phyloP scores from a whole-genome alignment of 768 basidiomycete genomes.

The Kwoniella dendrophila region DNA sequence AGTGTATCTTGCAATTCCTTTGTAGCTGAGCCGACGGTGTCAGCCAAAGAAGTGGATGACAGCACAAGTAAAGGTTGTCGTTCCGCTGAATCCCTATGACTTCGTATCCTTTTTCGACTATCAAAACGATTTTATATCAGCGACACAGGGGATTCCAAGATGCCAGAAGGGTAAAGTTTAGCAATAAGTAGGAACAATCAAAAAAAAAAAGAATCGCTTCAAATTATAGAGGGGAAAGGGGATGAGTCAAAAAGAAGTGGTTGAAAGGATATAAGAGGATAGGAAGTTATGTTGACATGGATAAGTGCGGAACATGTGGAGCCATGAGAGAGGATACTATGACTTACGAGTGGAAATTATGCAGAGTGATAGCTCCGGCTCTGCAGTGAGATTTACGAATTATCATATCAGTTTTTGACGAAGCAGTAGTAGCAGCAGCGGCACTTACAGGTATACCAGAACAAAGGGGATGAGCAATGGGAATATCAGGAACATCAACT shows the following conservation, averaged over 20 bases:
- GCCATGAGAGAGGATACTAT: too few relatives aligned
- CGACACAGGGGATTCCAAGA: too few relatives aligned
- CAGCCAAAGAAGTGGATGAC: not conserved
- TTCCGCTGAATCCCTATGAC: constrained; percentile 2
- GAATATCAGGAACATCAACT: constrained; percentile 23
- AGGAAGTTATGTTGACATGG: too few relatives aligned
- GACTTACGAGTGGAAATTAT: constrained; percentile 26
- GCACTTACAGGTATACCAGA: constrained; percentile 24
- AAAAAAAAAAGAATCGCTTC: too few relatives aligned
- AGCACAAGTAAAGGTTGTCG: constrained; percentile 4
- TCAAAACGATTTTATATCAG: too few relatives aligned
- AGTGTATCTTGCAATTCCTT: constrained; percentile 1
- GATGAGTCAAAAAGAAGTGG: too few relatives aligned
- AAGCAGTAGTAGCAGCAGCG: not conserved
- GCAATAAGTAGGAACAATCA: too few relatives aligned
- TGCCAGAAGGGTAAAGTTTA: too few relatives aligned
- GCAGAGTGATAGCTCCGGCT: constrained; percentile 20
- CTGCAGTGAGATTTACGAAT: constrained; percentile 1
- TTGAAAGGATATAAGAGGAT: too few relatives aligned
- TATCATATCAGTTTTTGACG: not conserved
- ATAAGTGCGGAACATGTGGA: too few relatives aligned
- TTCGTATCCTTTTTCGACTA: constrained; percentile 2
- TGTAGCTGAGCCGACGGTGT: not conserved
- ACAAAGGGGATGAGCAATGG: constrained; percentile 25
- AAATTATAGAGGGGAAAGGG: too few relatives aligned